Evolutionary conservation across 345 rosid species (phyloP).

Genomic region (Ricinus communis): DNA sequence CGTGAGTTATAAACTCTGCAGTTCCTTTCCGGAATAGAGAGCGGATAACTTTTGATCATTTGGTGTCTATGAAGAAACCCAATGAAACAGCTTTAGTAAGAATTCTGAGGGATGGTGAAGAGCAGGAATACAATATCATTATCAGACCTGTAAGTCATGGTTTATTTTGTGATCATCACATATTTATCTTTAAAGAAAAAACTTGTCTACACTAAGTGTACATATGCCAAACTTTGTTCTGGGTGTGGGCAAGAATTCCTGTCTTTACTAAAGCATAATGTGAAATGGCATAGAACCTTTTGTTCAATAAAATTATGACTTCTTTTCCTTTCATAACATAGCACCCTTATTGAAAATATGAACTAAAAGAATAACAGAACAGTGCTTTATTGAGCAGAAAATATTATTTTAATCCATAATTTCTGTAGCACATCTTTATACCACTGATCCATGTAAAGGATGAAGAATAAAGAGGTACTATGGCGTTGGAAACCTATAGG

Average conservation of each 20-base stretch:
- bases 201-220: no score
- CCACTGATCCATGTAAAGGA: not conserved
- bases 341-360: not conserved
- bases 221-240: no score
- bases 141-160: conserved; percentile 63
- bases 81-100: conserved; percentile 57
- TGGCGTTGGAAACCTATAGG: not conserved
- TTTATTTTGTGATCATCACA: not conserved
- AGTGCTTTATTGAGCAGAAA: not conserved
- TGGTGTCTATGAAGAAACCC: conserved; percentile 91
- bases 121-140: conserved; percentile 56
- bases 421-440: not conserved
- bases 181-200: not conserved
- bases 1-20: conserved; percentile 31
- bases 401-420: not conserved
- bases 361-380: not conserved
- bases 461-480: not conserved
- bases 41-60: conserved; percentile 81
- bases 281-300: not conserved
- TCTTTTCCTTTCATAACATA: not conserved
- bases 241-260: no score
- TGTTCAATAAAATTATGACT: not conserved
- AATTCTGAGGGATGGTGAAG: conserved; percentile 65
- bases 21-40: conserved; percentile 87
- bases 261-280: not conserved